Base-by-base conservation (phyloP, 1,284 basidiomycete genomes). In the Cryptococcus deneoformans region DNA sequence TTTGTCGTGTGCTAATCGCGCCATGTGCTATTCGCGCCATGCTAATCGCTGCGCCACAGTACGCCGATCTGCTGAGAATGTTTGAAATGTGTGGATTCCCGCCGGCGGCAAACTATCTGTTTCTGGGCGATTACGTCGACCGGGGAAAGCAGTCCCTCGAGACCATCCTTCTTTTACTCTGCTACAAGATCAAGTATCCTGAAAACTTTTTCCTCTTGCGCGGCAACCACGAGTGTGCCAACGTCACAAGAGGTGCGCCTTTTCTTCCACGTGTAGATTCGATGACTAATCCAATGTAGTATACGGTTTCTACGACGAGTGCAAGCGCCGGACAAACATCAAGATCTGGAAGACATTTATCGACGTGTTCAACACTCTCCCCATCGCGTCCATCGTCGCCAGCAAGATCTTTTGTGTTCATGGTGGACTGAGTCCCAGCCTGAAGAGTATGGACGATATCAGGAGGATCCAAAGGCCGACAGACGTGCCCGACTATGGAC, bases 291-390 rank as follows among this genome's bases (percentile, higher is more conserved):
- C n/a, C n/a, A n/a, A n/a, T n/a, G n/a, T n/a, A n/a, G n/a, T n/a
- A n/a, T 84, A 84, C 71, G 83, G 83, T 43, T 84, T 84, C 73
- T 84, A 84, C 75, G 83, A 84, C 63, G 83, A 84, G 73, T 84
- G 96, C 84, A 99, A 99, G 81, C 87, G 96, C 72, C 86, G 96
- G 67, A 95, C 92, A 82, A 98, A 97, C 79, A 95, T 99, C 84
- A 99, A 99, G 82, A 94, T 92, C 43, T 99, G 96, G 96, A 99
- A 98, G 81, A 94, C 93, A 11, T 99, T 99, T 77, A 92, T 98
- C 77, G 96, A 99, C 79, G 95, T 98, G 46, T 99, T 99, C 85
- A 99, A 99, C 80, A 93, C 92, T 68, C 84, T 99, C 10, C 96
- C 96, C 48, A 99, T 99, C 70, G 94, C 96, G 43, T 94, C 96